Evolutionary conservation across 352 stramenopile species (phyloP), one percentile per base, ranked within the genome.

Genomic region (Stramenopiles sp.): DNA sequence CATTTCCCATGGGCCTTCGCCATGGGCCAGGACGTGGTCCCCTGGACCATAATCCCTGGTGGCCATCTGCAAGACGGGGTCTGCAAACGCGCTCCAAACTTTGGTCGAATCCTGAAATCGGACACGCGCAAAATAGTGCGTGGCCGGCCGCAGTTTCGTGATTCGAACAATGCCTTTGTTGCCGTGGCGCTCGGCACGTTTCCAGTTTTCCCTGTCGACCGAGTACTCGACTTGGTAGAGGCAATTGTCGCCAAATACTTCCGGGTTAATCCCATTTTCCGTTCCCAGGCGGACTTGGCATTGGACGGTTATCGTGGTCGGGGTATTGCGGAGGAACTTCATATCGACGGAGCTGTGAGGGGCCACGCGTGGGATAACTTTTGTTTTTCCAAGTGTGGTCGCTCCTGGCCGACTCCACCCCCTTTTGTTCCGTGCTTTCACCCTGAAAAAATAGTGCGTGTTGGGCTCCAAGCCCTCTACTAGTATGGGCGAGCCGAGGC

Each of bases 1-100:
- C 35, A 35, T 71, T 33, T 71, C 53, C 53, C 53, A 71, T 33
- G 53, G 53, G 35, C 53, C 53, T 71, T 71, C 53, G 33, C 53
- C 53, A 71, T 6, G 53, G 6, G 35, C 53, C 6, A 71, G 53
- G 35, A 71, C 53, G 6, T 71, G 4, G 33, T 71, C 53, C 33
- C 35, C 35, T 71, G 33, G 31, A 33, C 12, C 35, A 6, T 71
- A 71, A 71, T 71, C 53, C 1, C 53, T 31, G 31, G 53, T 71
- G 6, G 35, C 12, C 4, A 71, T 35, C 33, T 31, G 35, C 33
- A 71, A 71, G 35, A 71, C 6, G n/a, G n/a, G n/a, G 6, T 71
- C 12, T 4, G 53, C 33, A 6, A 6, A 71, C 12, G 33, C 35
- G 2, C 31, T 35, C 53, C 53, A 71, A 35, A 35, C 31, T 33